These are phyloP conservation scores for Candolleomyces aberdarensis DNA, from an alignment of 768 basidiomycete species.

Conservation along the genomic window DNA sequence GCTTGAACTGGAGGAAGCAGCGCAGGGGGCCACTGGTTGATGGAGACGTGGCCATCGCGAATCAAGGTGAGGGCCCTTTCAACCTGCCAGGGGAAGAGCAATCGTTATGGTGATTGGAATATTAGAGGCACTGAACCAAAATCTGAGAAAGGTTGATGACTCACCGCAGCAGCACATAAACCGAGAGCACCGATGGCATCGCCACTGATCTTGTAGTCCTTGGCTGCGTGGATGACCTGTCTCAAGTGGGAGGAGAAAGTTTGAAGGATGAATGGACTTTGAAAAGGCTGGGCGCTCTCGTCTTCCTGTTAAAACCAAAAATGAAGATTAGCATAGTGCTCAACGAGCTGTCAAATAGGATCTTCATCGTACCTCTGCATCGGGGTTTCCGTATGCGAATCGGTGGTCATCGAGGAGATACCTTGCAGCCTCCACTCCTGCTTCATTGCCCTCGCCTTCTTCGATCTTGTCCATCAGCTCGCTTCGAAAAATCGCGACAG, in stretches of 20 bases:
- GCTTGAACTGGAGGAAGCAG: too few relatives aligned
- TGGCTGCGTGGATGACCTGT: neutral
- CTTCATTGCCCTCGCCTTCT: neutral
- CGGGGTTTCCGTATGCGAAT: neutral
- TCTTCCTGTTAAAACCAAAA: neutral
- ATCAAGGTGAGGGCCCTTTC: neutral
- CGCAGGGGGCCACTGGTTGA: neutral
- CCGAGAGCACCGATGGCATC: neutral
- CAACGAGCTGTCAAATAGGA: neutral
- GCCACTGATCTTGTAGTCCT: neutral
- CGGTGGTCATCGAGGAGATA: neutral
- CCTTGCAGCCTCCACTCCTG: neutral
- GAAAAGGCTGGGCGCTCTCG: neutral
- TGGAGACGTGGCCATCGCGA: neutral
- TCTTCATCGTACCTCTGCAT: neutral
- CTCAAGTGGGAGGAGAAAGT: neutral
- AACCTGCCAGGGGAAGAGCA: neutral
- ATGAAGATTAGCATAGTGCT: neutral
- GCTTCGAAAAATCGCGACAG: neutral
- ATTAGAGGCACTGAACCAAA: neutral
- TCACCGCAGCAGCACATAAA: neutral
- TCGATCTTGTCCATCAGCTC: neutral
- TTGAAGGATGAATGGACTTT: neutral
- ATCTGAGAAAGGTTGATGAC: too few relatives aligned
- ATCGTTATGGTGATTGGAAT: too few relatives aligned